Base-by-base conservation (phyloP, 108 stramenopile species). In the Discostella stelligeroides region DNA sequence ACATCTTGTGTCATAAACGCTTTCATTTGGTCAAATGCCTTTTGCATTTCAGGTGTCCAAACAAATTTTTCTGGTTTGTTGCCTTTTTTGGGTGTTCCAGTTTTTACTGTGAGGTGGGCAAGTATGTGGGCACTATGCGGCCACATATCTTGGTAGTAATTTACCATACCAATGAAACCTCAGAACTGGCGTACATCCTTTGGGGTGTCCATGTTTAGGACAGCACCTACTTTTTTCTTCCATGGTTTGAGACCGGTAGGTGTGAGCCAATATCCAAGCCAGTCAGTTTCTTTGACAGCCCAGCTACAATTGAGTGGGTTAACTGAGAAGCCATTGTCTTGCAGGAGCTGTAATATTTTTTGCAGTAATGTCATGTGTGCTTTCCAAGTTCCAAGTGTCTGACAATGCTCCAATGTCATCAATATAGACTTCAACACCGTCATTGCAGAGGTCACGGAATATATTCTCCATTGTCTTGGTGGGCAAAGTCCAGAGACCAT, bases 381-480 rank as follows among this genome's bases (percentile, higher is more conserved):
- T 60, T 85, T 48, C 72, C 72, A 84, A n/a, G n/a, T n/a, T n/a
- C n/a, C n/a, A n/a, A 20, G 60, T 50, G 42, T 34, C 62, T 23
- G 59, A 56, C 34, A 79, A 73, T 3, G 66, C 56, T 41, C 76
- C 81, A 21, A 82, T 51, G 56, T 82, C 83, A 63, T 87, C 78
- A 56, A 82, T 60, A 56, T 80, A 87, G 15, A 66, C 45, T 41
- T 82, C 75, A n/a, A n/a, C n/a, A n/a, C n/a, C n/a, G n/a, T n/a
- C n/a, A n/a, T n/a, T n/a, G n/a, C n/a, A n/a, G n/a, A n/a, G n/a
- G n/a, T n/a, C n/a, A n/a, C n/a, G n/a, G n/a, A n/a, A n/a, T n/a
- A n/a, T n/a, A n/a, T n/a, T 37, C 38, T 37, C 28, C 42, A 73
- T 45, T 38, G 54, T n/a, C 55, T 27, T 67, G 50, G 1, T 58